A percentile compares a stretch with the other conserved stretches of the same genome.
Conservation (phyloP, 768 basidiomycete genomes). For the Podaxis sp. region DNA sequence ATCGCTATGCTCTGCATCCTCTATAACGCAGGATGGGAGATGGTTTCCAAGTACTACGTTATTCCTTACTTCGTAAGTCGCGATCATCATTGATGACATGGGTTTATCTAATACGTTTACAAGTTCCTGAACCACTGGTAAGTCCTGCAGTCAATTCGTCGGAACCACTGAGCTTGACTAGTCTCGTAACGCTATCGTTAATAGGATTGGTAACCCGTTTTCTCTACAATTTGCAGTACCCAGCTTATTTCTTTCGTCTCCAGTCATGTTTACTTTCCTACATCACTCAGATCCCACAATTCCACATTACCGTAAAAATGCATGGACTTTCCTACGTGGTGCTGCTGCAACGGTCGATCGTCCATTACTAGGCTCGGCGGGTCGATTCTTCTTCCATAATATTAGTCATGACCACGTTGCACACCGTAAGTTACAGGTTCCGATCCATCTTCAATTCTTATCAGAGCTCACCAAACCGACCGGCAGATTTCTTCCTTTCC, state of each 20-base stretch:
- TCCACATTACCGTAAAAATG: conserved; percentile 50
- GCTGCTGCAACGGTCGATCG: conserved; percentile 55
- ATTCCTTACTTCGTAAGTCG: conserved; percentile 44
- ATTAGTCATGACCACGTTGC: conserved; percentile 43
- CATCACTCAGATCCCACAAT: conserved; percentile 55
- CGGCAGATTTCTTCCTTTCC: conserved; percentile 45
- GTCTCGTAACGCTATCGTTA: background rate
- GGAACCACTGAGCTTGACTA: background rate
- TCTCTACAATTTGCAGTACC: background rate
- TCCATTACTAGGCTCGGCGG: conserved; percentile 51
- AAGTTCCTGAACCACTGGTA: conserved; percentile 48
- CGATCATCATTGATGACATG: too few species aligned
- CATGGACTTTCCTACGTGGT: conserved; percentile 54
- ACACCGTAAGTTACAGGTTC: conserved; percentile 28
- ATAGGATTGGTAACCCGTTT: background rate
- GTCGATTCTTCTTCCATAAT: conserved; percentile 55
- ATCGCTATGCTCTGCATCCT: conserved; percentile 25
- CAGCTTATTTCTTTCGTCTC: background rate
- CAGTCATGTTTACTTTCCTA: conserved; percentile 53
- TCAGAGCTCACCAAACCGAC: background rate
- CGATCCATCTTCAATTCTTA: background rate
- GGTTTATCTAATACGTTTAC: background rate
- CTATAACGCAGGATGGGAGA: conserved; percentile 24
- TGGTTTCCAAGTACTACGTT: conserved; percentile 33
- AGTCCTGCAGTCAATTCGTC: background rate